These are phyloP conservation scores for Achaetomium macrosporum DNA, from an alignment of 2,329 filamentous ascomycete species.

Conservation along the genomic window DNA sequence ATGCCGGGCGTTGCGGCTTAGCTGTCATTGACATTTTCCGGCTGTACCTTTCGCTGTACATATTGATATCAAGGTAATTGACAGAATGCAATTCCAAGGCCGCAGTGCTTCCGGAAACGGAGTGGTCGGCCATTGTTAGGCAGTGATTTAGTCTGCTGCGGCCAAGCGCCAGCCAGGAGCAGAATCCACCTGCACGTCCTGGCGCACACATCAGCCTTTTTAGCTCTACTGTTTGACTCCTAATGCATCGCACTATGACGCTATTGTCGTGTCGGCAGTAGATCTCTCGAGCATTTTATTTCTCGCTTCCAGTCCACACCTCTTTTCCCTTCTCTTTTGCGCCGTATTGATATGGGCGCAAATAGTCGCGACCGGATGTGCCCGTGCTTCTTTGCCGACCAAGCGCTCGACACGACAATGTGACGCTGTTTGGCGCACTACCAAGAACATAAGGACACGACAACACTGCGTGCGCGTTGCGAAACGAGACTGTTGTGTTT, in stretches of 20 bases:
- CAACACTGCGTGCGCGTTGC: conserved; percentile 4
- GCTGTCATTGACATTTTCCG: not conserved
- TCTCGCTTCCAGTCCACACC: not conserved
- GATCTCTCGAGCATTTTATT: not conserved
- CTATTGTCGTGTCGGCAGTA: conserved; percentile 18
- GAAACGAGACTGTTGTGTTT: not conserved
- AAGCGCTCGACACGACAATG: conserved; percentile 22
- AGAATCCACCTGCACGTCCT: conserved; percentile 20
- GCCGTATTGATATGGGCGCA: conserved; percentile 18
- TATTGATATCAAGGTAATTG: not conserved
- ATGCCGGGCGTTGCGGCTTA: conserved; percentile 3
- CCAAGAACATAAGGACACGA: conserved; percentile 4
- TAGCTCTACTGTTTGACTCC: conserved; percentile 8
- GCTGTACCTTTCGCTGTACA: not conserved
- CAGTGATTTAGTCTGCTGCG: conserved; percentile 12
- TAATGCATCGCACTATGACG: conserved; percentile 18
- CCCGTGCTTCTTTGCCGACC: conserved; percentile 9
- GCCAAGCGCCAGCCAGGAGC: conserved; percentile 11
- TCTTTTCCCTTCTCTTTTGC: not conserved
- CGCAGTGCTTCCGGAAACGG: conserved; percentile 11
- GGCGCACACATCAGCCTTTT: conserved; percentile 25
- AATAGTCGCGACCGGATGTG: conserved; percentile 9
- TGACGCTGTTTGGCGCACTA: conserved; percentile 21
- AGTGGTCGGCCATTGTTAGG: conserved; percentile 14
- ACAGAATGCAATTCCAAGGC: not conserved